Evolutionary conservation across 2,329 filamentous ascomycete genomes (phyloP).

Genomic region (Colletotrichum sp.): DNA sequence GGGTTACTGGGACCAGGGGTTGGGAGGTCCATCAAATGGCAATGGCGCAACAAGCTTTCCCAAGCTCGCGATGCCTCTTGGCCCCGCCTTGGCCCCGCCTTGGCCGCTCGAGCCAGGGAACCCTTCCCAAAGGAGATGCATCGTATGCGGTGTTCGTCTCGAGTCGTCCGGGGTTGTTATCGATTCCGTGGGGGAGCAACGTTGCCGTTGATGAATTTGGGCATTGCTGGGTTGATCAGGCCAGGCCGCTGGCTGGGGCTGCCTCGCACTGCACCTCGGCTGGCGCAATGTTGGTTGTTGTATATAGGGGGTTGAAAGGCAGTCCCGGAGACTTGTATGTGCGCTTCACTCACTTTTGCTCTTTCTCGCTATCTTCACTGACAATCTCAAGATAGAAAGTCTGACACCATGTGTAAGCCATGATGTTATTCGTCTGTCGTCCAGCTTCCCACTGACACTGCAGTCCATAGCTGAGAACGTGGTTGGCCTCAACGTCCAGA

Average conservation of each 20-base stretch:
- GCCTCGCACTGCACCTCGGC: background rate
- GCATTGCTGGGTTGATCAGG: background rate
- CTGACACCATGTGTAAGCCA: constrained; percentile 1
- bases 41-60: constrained; percentile 18
- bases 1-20: background rate
- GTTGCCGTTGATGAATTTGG: background rate
- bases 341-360: background rate
- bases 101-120: background rate
- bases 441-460: background rate
- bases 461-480: constrained; percentile 4
- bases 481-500: background rate
- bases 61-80: constrained; percentile 13
- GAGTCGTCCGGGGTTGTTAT: background rate
- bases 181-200: background rate
- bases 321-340: background rate
- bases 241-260: background rate
- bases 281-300: background rate
- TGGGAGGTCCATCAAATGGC: background rate
- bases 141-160: background rate
- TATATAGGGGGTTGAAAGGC: background rate
- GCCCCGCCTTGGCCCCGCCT: constrained; percentile 12
- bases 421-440: background rate
- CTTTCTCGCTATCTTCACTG: background rate
- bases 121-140: background rate
- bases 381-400: background rate